phyloP scores from a whole-genome alignment of 306 rosid genomes.

The Vigna radiata region DNA sequence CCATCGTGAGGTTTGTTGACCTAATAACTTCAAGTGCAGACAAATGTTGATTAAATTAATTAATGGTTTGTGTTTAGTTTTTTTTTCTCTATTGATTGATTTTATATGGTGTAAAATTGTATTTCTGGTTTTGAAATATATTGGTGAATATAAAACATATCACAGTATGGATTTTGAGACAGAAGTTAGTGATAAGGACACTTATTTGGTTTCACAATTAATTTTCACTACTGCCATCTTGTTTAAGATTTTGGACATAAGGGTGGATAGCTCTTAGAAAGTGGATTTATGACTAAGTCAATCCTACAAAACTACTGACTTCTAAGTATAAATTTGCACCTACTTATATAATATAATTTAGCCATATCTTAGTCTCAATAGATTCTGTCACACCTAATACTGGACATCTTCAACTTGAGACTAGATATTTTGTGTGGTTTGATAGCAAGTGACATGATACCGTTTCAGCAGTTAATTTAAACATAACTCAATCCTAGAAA shows the following conservation, averaged over 20 bases:
- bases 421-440: no score
- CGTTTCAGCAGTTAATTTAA: no score
- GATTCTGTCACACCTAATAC: no score
- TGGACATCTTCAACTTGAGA: no score
- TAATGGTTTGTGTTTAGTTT: no score
- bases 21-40: neutral
- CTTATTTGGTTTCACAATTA: neutral
- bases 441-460: no score
- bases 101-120: neutral
- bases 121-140: neutral
- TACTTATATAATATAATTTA: no score
- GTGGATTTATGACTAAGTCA: no score
- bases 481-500: no score
- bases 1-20: neutral
- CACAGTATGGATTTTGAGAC: neutral
- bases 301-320: no score
- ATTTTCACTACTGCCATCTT: conserved; percentile 3
- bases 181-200: neutral
- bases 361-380: no score
- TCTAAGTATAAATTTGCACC: no score
- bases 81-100: neutral
- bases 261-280: neutral
- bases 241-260: neutral
- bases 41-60: neutral
- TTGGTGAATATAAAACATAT: neutral